These are phyloP conservation scores for Suillus lakei DNA, from an alignment of 768 basidiomycete species.

Conservation along the genomic window DNA sequence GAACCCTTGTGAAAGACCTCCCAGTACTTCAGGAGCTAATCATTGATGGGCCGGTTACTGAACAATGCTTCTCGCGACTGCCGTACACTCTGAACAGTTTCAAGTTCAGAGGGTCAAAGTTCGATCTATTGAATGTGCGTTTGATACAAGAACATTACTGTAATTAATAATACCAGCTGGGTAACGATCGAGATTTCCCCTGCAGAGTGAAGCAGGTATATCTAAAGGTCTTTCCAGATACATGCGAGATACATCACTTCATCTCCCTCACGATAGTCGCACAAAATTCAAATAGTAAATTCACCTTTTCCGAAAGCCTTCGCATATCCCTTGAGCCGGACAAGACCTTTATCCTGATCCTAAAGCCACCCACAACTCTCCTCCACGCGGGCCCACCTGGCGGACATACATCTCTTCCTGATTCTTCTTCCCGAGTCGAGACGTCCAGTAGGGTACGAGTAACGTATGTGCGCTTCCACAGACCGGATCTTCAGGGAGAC, in stretches of 20 bases:
- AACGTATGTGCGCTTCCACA: slow-evolving; percentile 60
- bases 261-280: background rate
- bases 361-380: slow-evolving; percentile 46
- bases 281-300: background rate
- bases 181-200: no score
- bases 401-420: slow-evolving; percentile 42
- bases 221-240: no score
- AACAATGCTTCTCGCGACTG: no score
- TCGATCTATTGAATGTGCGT: no score
- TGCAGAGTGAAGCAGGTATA: no score
- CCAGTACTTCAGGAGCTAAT: no score
- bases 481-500: slow-evolving; percentile 52
- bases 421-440: slow-evolving; percentile 20
- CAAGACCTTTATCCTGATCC: slow-evolving; percentile 34
- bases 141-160: no score
- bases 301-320: slow-evolving; percentile 14
- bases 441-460: slow-evolving; percentile 53
- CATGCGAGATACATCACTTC: background rate
- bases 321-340: slow-evolving; percentile 44
- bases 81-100: no score
- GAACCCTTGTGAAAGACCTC: no score
- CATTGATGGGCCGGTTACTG: no score
- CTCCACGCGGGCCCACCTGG: slow-evolving; percentile 58
- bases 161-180: no score
- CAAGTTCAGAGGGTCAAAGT: no score